phyloP scores from a whole-genome alignment of 345 rosid genomes.

The Erysimum cheiranthoides region DNA sequence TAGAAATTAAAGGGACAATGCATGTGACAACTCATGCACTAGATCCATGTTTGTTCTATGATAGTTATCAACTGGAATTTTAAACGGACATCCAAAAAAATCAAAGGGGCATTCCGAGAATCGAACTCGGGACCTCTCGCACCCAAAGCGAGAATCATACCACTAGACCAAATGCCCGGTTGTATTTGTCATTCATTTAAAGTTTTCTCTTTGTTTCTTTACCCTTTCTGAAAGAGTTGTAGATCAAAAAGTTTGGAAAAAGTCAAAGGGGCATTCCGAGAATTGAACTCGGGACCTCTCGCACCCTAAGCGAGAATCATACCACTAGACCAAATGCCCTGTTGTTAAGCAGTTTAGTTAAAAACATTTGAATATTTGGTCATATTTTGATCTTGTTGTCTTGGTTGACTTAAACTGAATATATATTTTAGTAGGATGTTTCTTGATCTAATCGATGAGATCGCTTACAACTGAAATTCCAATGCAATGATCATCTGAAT shows the following conservation, averaged over 20 bases:
- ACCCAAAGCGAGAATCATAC: slow-evolving; percentile 91
- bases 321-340: slow-evolving; percentile 91
- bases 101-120: slow-evolving; percentile 36
- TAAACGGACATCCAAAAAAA: background rate
- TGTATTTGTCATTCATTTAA: background rate
- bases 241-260: no score
- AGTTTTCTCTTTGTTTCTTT: no score
- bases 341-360: background rate
- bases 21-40: background rate
- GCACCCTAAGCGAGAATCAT: slow-evolving; percentile 93
- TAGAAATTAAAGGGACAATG: background rate
- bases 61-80: background rate
- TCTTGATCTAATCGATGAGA: no score
- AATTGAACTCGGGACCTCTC: slow-evolving; percentile 92
- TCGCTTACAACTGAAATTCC: no score
- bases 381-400: no score
- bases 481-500: no score
- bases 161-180: slow-evolving; percentile 58
- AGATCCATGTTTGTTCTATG: background rate
- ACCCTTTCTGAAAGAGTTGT: no score
- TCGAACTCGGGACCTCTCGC: slow-evolving; percentile 74
- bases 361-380: background rate
- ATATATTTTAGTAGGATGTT: no score
- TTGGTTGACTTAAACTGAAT: no score
- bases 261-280: slow-evolving; percentile 66